These are phyloP conservation scores for Sesbania bispinosa DNA, from an alignment of 306 rosid species.

Conservation along the genomic window DNA sequence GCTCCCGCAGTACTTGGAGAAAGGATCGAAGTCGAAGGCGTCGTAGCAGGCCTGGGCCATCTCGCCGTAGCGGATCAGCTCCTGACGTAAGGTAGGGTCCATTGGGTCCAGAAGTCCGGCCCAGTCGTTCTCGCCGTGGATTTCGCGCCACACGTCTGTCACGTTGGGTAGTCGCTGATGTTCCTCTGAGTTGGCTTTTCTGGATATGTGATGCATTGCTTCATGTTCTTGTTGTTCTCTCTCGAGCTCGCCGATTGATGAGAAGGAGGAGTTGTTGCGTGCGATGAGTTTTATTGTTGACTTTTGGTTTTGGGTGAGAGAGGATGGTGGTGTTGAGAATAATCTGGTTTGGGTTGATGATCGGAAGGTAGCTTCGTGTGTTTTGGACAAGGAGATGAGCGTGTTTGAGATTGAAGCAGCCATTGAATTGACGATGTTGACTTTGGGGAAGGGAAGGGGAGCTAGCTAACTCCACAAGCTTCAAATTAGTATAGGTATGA, in stretches of 20 bases:
- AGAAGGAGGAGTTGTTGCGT: background rate
- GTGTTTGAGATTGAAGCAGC: constrained; percentile 37
- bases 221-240: background rate
- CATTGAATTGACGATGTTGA: constrained; percentile 16
- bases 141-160: constrained; percentile 61
- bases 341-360: background rate
- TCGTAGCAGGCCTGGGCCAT: constrained; percentile 92
- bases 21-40: constrained; percentile 77
- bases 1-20: constrained; percentile 79
- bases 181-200: background rate
- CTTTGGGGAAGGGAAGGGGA: too few relatives aligned
- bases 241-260: background rate
- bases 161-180: constrained; percentile 7
- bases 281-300: background rate
- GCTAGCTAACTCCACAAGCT: background rate
- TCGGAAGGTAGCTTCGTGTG: background rate
- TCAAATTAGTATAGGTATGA: too few relatives aligned
- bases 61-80: constrained; percentile 79
- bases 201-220: background rate
- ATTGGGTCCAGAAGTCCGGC: constrained; percentile 69
- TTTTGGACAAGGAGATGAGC: constrained; percentile 20
- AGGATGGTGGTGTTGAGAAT: background rate
- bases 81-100: constrained; percentile 55
- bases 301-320: background rate
- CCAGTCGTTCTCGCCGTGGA: constrained; percentile 75